Evolutionary conservation across 2,329 filamentous ascomycete species (phyloP).

Genomic region (Didymella segeticola): DNA sequence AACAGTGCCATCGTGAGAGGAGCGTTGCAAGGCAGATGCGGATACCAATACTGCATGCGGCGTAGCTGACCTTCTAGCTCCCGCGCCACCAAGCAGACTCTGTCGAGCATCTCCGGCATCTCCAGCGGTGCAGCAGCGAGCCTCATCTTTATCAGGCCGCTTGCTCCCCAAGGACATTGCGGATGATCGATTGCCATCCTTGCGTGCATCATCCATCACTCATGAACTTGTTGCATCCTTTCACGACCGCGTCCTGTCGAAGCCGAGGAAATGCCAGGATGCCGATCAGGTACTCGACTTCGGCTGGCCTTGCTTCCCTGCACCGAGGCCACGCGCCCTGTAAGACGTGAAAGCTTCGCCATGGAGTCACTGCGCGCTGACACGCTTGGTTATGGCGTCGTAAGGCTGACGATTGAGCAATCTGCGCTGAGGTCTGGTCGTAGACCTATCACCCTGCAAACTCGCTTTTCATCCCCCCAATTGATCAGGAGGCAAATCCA

Average conservation of each 20-base stretch:
- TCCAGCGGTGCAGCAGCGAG: constrained; percentile 28
- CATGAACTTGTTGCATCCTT: constrained; percentile 16
- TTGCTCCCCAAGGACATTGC: constrained; percentile 9
- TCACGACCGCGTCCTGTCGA: neutral
- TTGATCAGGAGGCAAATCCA: neutral
- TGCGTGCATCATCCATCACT: neutral
- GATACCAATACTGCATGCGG: constrained; percentile 19
- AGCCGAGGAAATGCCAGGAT: constrained; percentile 7
- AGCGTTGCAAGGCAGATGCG: constrained; percentile 25
- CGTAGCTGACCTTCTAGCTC: constrained; percentile 20
- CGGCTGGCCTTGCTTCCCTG: constrained; percentile 24
- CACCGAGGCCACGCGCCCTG: constrained; percentile 25
- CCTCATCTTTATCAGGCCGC: constrained; percentile 22
- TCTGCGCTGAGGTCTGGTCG: constrained; percentile 10
- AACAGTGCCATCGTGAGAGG: constrained; percentile 23
- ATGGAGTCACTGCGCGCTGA: constrained; percentile 22
- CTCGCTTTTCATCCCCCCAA: neutral
- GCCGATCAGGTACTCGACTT: constrained; percentile 17
- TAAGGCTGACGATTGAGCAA: constrained; percentile 26
- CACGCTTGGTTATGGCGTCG: constrained; percentile 4
- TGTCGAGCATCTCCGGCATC: constrained; percentile 43
- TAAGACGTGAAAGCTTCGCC: constrained; percentile 27
- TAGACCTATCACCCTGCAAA: constrained; percentile 4
- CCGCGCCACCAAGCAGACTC: constrained; percentile 30
- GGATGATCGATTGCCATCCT: constrained; percentile 1